phyloP scores from a whole-genome alignment of 768 basidiomycete genomes.

The Suillus americanus region DNA sequence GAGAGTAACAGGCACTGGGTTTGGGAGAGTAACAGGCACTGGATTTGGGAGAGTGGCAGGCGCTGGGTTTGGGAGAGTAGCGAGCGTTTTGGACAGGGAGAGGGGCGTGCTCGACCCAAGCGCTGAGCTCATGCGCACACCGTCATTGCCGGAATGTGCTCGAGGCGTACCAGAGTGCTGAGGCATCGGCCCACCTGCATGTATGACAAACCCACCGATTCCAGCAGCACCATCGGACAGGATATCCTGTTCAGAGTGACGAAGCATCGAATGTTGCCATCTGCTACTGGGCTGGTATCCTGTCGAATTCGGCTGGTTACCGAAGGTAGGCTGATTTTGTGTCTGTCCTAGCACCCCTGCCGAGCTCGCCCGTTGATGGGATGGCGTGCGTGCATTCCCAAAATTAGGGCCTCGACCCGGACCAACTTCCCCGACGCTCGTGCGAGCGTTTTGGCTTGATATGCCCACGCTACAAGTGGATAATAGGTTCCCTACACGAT shows the following conservation, averaged over 20 bases:
- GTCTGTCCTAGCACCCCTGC: background rate
- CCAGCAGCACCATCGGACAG: background rate
- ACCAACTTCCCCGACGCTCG: slow-evolving; percentile 15
- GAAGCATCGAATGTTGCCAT: background rate
- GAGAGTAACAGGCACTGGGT: too few species aligned
- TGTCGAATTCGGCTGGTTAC: slow-evolving; percentile 3
- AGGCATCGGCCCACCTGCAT: background rate
- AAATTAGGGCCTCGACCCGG: slow-evolving; percentile 20
- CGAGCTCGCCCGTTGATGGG: background rate
- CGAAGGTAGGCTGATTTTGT: slow-evolving; percentile 6
- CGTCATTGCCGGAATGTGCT: background rate
- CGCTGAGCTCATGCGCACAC: background rate
- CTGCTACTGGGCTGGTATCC: background rate
- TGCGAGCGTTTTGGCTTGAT: background rate
- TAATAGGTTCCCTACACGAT: slow-evolving; percentile 17
- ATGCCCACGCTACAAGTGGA: background rate
- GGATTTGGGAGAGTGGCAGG: too few species aligned
- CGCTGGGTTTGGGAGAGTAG: background rate
- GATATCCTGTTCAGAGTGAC: slow-evolving; percentile 8
- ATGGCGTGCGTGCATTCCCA: slow-evolving; percentile 6
- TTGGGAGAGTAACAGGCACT: too few species aligned
- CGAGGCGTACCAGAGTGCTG: background rate
- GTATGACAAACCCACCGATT: background rate
- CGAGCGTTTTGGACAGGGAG: background rate
- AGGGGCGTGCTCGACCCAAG: background rate